These are phyloP conservation scores for Erodium texanum DNA, from an alignment of 441 rosid species.

Conservation along the genomic window DNA sequence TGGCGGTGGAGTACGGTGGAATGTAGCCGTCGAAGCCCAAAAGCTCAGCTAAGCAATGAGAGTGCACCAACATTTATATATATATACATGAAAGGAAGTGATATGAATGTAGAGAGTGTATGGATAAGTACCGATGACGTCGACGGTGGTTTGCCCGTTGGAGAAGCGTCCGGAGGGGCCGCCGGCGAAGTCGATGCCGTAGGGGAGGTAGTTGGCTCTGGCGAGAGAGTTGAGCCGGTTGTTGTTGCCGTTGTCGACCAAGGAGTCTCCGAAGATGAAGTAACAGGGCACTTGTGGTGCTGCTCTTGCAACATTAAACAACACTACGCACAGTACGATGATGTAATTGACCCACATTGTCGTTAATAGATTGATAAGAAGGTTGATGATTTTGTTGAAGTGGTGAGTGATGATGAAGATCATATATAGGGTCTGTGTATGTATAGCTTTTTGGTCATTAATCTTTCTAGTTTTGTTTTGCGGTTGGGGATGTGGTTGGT, in stretches of 20 bases:
- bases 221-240: conserved; percentile 22
- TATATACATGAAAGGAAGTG: no score
- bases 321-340: neutral
- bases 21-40: conserved; percentile 58
- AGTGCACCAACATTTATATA: no score
- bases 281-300: conserved; percentile 29
- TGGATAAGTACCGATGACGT: conserved; percentile 20
- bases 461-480: no score
- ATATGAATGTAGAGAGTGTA: no score
- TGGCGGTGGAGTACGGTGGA: conserved; percentile 52
- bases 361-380: no score
- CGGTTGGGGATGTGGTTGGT: no score
- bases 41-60: conserved; percentile 30
- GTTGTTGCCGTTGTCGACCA: conserved; percentile 33
- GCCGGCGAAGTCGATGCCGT: conserved; percentile 23
- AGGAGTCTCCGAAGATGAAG: conserved; percentile 40
- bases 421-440: no score
- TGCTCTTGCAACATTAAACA: neutral
- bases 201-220: conserved; percentile 26
- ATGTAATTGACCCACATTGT: no score
- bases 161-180: conserved; percentile 32
- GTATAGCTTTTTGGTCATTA: no score
- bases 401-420: no score
- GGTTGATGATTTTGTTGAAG: no score
- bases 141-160: conserved; percentile 27